Evolutionary conservation across 2,329 filamentous ascomycete genomes (phyloP).

Genomic region (Teratosphaeriaceae sp.): DNA sequence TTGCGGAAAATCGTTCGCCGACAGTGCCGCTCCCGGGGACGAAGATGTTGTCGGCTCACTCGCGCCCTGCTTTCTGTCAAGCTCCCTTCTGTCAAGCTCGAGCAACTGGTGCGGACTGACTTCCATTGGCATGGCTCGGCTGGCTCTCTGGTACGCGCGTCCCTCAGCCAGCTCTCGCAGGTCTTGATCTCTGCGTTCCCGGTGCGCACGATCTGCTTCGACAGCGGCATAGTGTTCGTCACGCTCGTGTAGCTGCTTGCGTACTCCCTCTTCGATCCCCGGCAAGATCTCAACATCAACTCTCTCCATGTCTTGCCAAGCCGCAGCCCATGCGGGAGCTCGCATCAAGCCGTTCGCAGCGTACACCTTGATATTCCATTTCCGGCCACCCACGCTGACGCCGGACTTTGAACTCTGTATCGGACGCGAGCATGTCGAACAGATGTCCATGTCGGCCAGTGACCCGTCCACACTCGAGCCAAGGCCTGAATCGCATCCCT

Average conservation of each 20-base stretch:
- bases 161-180: neutral
- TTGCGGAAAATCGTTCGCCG: constrained; percentile 22
- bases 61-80: neutral
- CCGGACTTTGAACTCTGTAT: constrained; percentile 32
- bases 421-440: constrained; percentile 30
- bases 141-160: neutral
- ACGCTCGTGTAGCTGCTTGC: constrained; percentile 51
- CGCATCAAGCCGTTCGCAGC: constrained; percentile 93
- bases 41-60: neutral
- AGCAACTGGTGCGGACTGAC: too few relatives aligned
- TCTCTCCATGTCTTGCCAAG: constrained; percentile 98
- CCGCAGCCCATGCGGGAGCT: constrained; percentile 83
- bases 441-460: constrained; percentile 12
- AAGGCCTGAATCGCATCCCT: constrained; percentile 24
- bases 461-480: constrained; percentile 21
- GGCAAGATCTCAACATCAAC: constrained; percentile 90
- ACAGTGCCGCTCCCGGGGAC: neutral
- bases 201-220: constrained; percentile 25
- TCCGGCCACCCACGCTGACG: constrained; percentile 38
- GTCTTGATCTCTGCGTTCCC: neutral
- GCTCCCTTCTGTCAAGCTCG: neutral
- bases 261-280: constrained; percentile 53
- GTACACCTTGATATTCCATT: constrained; percentile 80
- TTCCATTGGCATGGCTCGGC: too few relatives aligned
- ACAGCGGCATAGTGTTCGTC: constrained; percentile 37